A percentile compares a stretch with the other conserved stretches of the same genome.
Conservation (phyloP, 257 asterid species). For the Avicennia marina region DNA sequence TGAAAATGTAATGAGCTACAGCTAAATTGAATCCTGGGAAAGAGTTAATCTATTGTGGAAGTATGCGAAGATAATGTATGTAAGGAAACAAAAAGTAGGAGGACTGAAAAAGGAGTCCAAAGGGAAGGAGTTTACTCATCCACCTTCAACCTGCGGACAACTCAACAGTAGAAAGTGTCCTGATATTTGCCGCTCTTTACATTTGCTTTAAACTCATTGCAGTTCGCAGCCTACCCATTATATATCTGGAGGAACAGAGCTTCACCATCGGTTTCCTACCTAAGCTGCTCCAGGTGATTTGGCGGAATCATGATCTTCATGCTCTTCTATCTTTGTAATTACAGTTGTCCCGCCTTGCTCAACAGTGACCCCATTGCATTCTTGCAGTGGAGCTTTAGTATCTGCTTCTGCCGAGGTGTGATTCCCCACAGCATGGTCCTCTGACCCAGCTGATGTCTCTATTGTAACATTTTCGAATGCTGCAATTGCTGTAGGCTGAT, state of each 20-base stretch:
- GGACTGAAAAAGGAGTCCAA: slow-evolving; percentile 20
- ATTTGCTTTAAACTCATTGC: slow-evolving; percentile 48
- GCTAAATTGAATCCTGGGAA: background rate
- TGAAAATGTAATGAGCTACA: slow-evolving; percentile 14
- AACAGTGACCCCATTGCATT: slow-evolving; percentile 37
- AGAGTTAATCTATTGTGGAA: background rate
- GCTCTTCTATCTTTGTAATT: slow-evolving; percentile 29
- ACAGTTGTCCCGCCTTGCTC: slow-evolving; percentile 16
- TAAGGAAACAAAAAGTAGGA: slow-evolving; percentile 31
- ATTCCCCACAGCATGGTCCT: slow-evolving; percentile 21
- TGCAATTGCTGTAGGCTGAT: slow-evolving; percentile 24
- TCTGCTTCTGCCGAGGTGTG: slow-evolving; percentile 15
- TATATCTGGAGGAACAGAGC: slow-evolving; percentile 10
- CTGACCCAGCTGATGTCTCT: slow-evolving; percentile 22
- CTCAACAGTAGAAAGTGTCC: slow-evolving; percentile 15
- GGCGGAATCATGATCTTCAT: slow-evolving; percentile 16
- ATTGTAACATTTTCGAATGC: slow-evolving; percentile 20
- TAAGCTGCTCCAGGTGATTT: slow-evolving; percentile 23
- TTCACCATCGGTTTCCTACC: slow-evolving; percentile 3
- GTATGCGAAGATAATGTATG: slow-evolving; percentile 5
- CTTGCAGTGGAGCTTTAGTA: slow-evolving; percentile 16
- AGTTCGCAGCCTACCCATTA: slow-evolving; percentile 26
- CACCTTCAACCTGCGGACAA: slow-evolving; percentile 20
- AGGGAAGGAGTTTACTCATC: slow-evolving; percentile 4
- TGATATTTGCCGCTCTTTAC: slow-evolving; percentile 53